Conservation (phyloP, 352 stramenopile species). For the Phytopythium mirpurense region DNA sequence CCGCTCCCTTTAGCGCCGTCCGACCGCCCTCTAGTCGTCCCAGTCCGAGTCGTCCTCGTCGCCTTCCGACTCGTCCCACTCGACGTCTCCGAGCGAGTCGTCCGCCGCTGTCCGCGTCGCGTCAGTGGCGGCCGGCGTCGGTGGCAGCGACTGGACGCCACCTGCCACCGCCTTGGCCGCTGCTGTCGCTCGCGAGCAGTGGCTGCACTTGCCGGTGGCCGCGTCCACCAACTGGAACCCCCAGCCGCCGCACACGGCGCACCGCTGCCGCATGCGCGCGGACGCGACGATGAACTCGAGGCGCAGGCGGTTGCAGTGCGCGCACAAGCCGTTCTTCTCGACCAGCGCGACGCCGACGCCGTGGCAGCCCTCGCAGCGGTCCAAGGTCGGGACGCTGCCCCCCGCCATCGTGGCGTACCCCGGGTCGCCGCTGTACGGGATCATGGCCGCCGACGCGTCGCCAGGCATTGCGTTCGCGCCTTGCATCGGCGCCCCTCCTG, state of each 20-base stretch:
- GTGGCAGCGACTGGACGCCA: background rate
- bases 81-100: constrained; percentile 16
- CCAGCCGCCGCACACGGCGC: constrained; percentile 48
- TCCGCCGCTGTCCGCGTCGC: constrained; percentile 7
- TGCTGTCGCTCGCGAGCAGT: constrained; percentile 31
- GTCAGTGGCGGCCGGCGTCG: constrained; percentile 2
- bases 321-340: constrained; percentile 66
- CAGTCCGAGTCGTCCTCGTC: constrained; percentile 31
- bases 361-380: constrained; percentile 44
- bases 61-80: constrained; percentile 46
- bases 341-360: constrained; percentile 50
- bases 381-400: constrained; percentile 23
- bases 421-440: constrained; percentile 26
- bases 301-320: constrained; percentile 60
- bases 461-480: constrained; percentile 9
- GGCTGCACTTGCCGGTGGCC: constrained; percentile 38
- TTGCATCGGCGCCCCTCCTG: constrained; percentile 12
- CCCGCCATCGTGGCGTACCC: constrained; percentile 12
- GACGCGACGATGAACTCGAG: constrained; percentile 72
- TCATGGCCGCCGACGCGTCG: constrained; percentile 18
- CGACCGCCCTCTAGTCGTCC: constrained; percentile 24
- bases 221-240: constrained; percentile 44
- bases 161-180: background rate
- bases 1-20: too few relatives aligned
- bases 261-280: constrained; percentile 46